Evolutionary conservation across 805 yeast species (phyloP), one percentile per base, ranked within the genome.

Genomic region (Candida xyloterini): DNA sequence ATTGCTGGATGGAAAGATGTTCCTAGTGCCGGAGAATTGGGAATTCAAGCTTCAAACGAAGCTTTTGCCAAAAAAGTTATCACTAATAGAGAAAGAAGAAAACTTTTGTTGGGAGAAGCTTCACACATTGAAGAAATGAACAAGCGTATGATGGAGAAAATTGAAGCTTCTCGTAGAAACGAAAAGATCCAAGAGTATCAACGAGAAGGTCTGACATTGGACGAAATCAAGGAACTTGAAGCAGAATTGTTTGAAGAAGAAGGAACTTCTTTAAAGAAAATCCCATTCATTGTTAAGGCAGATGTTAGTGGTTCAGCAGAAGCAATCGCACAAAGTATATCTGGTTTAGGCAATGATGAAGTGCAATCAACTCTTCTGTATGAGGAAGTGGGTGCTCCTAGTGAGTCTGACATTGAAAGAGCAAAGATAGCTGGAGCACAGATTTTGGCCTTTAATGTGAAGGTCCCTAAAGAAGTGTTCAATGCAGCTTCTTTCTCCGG

Each of bases 291-390:
- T 20, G 69, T 93, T 25, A 88, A 86, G 57, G 85, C 96, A 0
- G 99, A 93, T 63, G 97, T 91, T 1, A 81, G 82, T 50, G 99
- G 99, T 0, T 90, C 98, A 0, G 84, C 86, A 0, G 99, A 93
- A 58, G 99, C 99, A 1, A 84, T 93, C 24, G 73, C 68, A 27
- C 96, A 90, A 59, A 79, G 91, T 51, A 78, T 93, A 33, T 71
- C 73, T 43, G 80, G 81, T 10, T 64, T 93, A n/a, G 97, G 97
- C 6, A 90, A 91, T 59, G 85, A 84, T 1, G 95, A 86, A 55
- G 91, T 91, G 6, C 68, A 70, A 44, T 76, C 89, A 4, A 62
- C 70, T n/a, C 79, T 91, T 1, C 62, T 93, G 3, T 75, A 75
- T 30, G 74, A 81, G 26, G 89, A 81, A 18, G 96, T 90, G 6